These are phyloP conservation scores for Bruguiera sexangula DNA, from an alignment of 345 rosid genomes.

Conservation along the genomic window DNA sequence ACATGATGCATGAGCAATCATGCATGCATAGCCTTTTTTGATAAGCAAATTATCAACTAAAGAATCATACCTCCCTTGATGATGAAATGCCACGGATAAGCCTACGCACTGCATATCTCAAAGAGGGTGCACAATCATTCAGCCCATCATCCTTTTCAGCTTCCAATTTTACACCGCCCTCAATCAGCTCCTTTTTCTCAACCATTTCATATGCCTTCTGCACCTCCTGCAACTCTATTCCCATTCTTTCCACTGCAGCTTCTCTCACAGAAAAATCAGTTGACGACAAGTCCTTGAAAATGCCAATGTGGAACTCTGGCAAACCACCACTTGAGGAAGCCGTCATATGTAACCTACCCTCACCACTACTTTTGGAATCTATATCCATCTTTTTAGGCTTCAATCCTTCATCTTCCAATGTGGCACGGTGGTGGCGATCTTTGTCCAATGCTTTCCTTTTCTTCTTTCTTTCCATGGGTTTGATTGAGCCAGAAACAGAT, in stretches of 20 bases:
- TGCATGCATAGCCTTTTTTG: neutral
- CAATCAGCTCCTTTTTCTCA: conserved; percentile 47
- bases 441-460: conserved; percentile 73
- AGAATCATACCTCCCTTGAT: conserved; percentile 70
- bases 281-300: conserved; percentile 70
- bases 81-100: conserved; percentile 93
- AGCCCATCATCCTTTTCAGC: conserved; percentile 90
- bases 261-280: conserved; percentile 55
- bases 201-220: conserved; percentile 62
- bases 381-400: conserved; percentile 20
- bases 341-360: conserved; percentile 17
- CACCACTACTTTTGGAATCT: conserved; percentile 24
- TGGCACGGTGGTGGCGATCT: conserved; percentile 40
- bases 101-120: conserved; percentile 82
- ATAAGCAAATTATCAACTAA: neutral
- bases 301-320: conserved; percentile 68
- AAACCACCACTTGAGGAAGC: conserved; percentile 31
- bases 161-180: conserved; percentile 58
- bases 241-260: conserved; percentile 62
- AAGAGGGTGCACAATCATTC: conserved; percentile 73
- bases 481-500: conserved; percentile 29
- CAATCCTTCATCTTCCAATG: conserved; percentile 25
- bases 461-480: conserved; percentile 85
- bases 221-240: conserved; percentile 59
- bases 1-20: neutral